Percentiles rank a stretch among this genome's conserved stretches.
Conservation (phyloP, 306 rosid species). For the Cucurbita maxima region DNA sequence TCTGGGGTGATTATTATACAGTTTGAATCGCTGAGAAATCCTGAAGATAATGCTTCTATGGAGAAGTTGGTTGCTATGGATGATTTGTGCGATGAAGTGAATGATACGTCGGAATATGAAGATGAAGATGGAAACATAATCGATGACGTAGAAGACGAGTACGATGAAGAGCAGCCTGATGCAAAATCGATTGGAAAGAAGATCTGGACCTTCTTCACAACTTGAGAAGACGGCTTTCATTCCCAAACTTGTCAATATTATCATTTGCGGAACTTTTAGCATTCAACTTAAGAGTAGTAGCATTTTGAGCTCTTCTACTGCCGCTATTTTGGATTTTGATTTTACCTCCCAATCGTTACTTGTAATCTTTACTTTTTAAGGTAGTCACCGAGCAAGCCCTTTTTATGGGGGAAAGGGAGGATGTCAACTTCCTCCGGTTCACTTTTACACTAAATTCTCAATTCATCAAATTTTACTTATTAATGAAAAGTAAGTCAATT, state of each 20-base stretch:
- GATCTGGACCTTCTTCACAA: conserved; percentile 54
- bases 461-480: too few relatives aligned
- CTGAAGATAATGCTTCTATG: conserved; percentile 25
- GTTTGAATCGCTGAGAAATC: conserved; percentile 34
- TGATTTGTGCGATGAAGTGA: conserved; percentile 23
- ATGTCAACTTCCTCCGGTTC: background rate
- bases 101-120: conserved; percentile 19
- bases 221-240: conserved; percentile 20
- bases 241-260: background rate
- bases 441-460: too few relatives aligned
- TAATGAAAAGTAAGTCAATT: too few relatives aligned
- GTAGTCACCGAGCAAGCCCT: background rate
- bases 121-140: conserved; percentile 33
- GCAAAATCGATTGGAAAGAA: conserved; percentile 51
- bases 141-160: conserved; percentile 17
- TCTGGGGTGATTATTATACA: conserved; percentile 17
- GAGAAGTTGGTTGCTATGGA: conserved; percentile 17
- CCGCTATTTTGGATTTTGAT: background rate
- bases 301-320: background rate
- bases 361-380: background rate
- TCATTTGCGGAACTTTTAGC: background rate
- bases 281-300: background rate
- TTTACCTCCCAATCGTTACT: background rate
- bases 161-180: conserved; percentile 28
- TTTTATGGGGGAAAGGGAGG: background rate